A percentile compares a stretch with the other conserved stretches of the same genome.
These are phyloP conservation scores for Dioszegia aurantiaca DNA, from an alignment of 768 basidiomycete genomes.

Conservation along the genomic window DNA sequence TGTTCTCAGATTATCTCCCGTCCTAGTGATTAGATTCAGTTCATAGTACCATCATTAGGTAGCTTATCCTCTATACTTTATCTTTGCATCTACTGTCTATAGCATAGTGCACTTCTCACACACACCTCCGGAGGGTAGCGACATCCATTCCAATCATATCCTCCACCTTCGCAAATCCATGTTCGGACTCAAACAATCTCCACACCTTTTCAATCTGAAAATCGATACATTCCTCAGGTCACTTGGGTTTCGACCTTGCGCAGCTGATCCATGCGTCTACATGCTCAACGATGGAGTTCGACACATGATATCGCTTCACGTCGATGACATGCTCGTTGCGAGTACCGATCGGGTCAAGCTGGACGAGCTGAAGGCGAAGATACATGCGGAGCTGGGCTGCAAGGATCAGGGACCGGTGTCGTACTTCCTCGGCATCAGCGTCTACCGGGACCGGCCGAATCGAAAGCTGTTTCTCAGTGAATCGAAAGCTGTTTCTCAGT, in stretches of 20 bases:
- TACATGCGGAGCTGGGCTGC: background rate
- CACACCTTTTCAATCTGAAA: constrained; percentile 14
- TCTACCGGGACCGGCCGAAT: constrained; percentile 6
- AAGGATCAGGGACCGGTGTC: constrained; percentile 8
- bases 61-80: too few relatives aligned
- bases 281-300: background rate
- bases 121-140: constrained; percentile 8
- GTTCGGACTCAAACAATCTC: constrained; percentile 11
- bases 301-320: constrained; percentile 15
- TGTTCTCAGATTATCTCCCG: too few relatives aligned
- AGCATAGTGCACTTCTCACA: too few relatives aligned
- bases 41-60: too few relatives aligned
- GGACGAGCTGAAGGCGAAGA: constrained; percentile 4
- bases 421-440: constrained; percentile 10
- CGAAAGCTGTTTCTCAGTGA: constrained; percentile 8
- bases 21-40: too few relatives aligned
- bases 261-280: constrained; percentile 22
- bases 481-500: too few relatives aligned
- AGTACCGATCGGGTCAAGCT: constrained; percentile 6
- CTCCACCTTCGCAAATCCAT: constrained; percentile 11
- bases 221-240: constrained; percentile 13
- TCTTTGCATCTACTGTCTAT: too few relatives aligned
- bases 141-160: background rate
- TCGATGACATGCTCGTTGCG: constrained; percentile 16
- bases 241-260: constrained; percentile 4